These are phyloP conservation scores for Apophysomyces ossiformis DNA, from an alignment of 371 early-diverging fungal genomes.

Conservation along the genomic window DNA sequence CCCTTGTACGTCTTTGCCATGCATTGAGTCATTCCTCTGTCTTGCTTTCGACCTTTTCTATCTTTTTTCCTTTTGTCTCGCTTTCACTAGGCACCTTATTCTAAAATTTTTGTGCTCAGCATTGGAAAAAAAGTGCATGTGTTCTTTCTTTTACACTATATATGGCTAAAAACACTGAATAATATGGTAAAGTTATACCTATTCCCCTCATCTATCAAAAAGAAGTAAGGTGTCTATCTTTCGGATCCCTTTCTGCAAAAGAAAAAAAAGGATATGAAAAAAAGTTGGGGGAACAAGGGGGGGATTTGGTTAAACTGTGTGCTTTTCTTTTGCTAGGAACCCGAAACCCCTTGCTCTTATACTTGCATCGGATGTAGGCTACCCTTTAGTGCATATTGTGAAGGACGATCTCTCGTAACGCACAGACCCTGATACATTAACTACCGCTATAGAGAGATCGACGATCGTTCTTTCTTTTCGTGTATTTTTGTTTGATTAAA, in stretches of 20 bases:
- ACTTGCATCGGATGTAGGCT: neutral
- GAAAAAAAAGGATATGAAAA: neutral
- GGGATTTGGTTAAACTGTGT: neutral
- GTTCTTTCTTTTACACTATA: neutral
- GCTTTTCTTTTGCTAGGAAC: too few species aligned
- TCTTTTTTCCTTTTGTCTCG: neutral
- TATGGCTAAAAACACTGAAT: neutral
- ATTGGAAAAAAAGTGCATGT: neutral
- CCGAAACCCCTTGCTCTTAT: neutral
- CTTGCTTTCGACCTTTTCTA: neutral
- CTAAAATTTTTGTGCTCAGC: neutral
- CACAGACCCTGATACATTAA: neutral
- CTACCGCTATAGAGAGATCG: neutral
- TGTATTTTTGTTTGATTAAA: neutral
- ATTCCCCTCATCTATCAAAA: neutral
- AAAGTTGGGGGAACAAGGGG: neutral
- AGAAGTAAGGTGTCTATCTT: too few species aligned
- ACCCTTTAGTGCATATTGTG: neutral
- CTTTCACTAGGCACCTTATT: too few species aligned
- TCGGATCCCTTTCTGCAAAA: too few species aligned
- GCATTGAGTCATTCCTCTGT: slow-evolving; percentile 1
- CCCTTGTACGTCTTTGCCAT: neutral
- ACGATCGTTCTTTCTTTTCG: neutral
- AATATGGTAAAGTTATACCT: neutral
- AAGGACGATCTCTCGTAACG: neutral